Conservation (phyloP, 2,329 filamentous ascomycete genomes). For the Xylariaceae sp. region DNA sequence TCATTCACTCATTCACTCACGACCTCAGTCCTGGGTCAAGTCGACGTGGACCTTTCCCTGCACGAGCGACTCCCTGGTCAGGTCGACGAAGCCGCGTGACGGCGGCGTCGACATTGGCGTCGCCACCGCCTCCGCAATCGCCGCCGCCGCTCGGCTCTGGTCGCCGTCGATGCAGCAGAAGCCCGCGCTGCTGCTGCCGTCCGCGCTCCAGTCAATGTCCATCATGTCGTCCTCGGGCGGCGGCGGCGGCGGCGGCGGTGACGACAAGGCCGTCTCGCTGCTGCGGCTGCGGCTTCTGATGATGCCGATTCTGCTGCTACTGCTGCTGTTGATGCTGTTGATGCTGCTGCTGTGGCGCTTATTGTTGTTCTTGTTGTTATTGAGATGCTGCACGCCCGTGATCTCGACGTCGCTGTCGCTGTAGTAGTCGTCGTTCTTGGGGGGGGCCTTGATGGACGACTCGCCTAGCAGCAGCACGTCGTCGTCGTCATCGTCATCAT, state of each 20-base stretch:
- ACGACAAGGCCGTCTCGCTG: not conserved
- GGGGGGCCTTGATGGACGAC: too few relatives aligned
- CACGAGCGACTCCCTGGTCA: slow-evolving; percentile 1
- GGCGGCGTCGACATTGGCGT: too few relatives aligned
- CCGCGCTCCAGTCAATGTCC: not conserved
- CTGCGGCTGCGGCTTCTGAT: too few relatives aligned
- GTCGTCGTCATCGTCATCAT: slow-evolving; percentile 6
- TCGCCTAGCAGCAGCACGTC: too few relatives aligned
- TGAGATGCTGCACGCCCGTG: not conserved
- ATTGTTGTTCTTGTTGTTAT: not conserved
- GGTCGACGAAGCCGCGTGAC: slow-evolving; percentile 8
- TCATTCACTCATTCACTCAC: too few relatives aligned
- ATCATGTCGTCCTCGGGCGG: too few relatives aligned
- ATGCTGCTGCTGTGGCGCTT: too few relatives aligned
- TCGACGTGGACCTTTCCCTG: not conserved
- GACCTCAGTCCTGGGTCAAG: not conserved
- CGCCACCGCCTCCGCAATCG: too few relatives aligned
- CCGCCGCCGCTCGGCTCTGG: slow-evolving; percentile 2
- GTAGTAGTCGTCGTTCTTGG: not conserved
- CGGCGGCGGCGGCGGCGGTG: not conserved
- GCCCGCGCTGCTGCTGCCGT: slow-evolving; percentile 3
- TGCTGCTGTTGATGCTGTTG: too few relatives aligned
- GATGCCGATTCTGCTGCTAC: too few relatives aligned
- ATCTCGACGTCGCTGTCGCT: slow-evolving; percentile 15
- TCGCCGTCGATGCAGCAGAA: slow-evolving; percentile 4